Conservation (phyloP, 176 grass and related monocot genomes). For the bread wheat (Triticum aestivum) region DNA sequence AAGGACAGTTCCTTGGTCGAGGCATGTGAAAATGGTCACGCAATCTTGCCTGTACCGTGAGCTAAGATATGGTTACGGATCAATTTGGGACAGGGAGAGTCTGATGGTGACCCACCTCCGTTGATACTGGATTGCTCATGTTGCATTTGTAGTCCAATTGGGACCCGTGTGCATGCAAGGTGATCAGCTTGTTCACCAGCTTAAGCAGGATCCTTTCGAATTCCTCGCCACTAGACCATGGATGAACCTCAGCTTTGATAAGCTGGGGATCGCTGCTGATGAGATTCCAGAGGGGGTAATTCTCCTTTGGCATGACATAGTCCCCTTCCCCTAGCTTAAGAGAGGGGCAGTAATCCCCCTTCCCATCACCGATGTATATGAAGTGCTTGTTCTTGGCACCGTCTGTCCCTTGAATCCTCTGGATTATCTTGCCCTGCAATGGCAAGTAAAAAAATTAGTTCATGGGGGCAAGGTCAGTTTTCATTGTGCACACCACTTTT, state of each 20-base stretch:
- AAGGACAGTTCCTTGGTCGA: constrained; percentile 7
- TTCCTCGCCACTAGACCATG: constrained; percentile 52
- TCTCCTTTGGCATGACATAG: constrained; percentile 78
- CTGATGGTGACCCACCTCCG: constrained; percentile 39
- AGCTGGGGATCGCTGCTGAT: constrained; percentile 53
- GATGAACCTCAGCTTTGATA: constrained; percentile 64
- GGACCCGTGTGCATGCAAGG: constrained; percentile 19
- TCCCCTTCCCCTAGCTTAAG: constrained; percentile 68
- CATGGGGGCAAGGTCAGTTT: not conserved
- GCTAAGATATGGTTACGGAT: constrained; percentile 26
- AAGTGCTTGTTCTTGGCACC: constrained; percentile 34
- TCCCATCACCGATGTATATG: constrained; percentile 79
- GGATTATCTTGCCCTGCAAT: constrained; percentile 69
- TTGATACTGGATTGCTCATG: constrained; percentile 37
- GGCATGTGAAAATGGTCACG: not conserved
- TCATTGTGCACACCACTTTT: not conserved
- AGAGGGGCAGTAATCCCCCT: constrained; percentile 75
- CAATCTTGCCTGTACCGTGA: constrained; percentile 19
- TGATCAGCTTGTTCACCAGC: constrained; percentile 46
- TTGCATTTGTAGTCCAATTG: constrained; percentile 58
- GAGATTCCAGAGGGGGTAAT: constrained; percentile 64
- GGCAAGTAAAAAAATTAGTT: constrained; percentile 22
- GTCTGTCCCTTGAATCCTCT: constrained; percentile 44
- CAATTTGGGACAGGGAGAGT: constrained; percentile 56
- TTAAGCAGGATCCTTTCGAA: constrained; percentile 48